These are phyloP conservation scores for Globomyces pollinis-pini DNA, from an alignment of 192 early-diverging fungal species.

Conservation along the genomic window DNA sequence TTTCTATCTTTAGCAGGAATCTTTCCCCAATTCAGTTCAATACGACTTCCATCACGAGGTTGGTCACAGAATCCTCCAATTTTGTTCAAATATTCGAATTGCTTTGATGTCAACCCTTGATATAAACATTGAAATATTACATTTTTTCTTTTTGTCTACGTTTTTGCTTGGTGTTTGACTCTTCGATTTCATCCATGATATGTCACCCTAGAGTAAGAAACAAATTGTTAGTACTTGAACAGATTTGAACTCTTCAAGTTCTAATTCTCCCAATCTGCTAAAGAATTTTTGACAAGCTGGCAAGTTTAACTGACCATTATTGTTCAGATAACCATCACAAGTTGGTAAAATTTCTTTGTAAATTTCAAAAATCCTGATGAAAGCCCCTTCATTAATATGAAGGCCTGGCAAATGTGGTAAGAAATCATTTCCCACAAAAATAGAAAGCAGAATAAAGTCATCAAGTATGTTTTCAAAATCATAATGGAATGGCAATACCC, in stretches of 20 bases:
- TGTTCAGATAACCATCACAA: slow-evolving; percentile 78
- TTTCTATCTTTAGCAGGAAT: slow-evolving; percentile 53
- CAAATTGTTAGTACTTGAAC: too few species aligned
- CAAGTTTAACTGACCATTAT: slow-evolving; percentile 69
- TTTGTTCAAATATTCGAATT: slow-evolving; percentile 32
- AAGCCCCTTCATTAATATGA: slow-evolving; percentile 91
- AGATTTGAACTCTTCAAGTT: slow-evolving; percentile 72
- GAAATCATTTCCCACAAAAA: slow-evolving; percentile 99
- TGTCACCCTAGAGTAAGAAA: too few species aligned
- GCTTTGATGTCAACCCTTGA: slow-evolving; percentile 17
- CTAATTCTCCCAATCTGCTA: slow-evolving; percentile 72
- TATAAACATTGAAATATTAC: neutral
- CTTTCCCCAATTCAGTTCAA: slow-evolving; percentile 37
- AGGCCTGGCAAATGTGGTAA: slow-evolving; percentile 89
- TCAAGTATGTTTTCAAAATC: slow-evolving; percentile 90
- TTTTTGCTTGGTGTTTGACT: slow-evolving; percentile 21
- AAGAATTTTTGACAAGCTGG: slow-evolving; percentile 72
- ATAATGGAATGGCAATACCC: slow-evolving; percentile 63
- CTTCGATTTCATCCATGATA: slow-evolving; percentile 24
- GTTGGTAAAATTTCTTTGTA: slow-evolving; percentile 79
- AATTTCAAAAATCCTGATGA: slow-evolving; percentile 77
- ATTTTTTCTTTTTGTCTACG: slow-evolving; percentile 18
- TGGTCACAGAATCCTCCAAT: slow-evolving; percentile 35
- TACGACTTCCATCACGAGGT: neutral
- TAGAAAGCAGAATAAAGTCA: slow-evolving; percentile 94